These are phyloP conservation scores for Friedmanniomyces simplex DNA, from an alignment of 495 filamentous ascomycete genomes.

Conservation along the genomic window DNA sequence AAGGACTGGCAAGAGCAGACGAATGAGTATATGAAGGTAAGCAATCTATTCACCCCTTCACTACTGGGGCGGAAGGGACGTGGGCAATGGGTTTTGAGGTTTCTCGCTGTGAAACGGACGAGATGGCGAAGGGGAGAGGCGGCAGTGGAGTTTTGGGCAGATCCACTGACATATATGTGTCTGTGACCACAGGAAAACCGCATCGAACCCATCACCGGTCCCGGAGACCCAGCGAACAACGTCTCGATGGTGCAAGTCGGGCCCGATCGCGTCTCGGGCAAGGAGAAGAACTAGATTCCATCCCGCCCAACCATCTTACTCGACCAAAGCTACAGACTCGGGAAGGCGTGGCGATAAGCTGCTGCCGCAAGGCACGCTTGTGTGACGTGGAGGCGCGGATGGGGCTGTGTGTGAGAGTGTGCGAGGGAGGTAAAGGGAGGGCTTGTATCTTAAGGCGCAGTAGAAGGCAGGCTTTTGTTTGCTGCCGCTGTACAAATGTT, in stretches of 20 bases:
- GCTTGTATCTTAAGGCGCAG: background rate
- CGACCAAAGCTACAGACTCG: background rate
- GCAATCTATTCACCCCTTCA: no score
- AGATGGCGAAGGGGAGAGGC: no score
- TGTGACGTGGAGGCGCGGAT: background rate
- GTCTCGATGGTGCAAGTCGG: slow-evolving; percentile 74
- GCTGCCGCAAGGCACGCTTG: slow-evolving; percentile 2
- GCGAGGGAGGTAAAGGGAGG: background rate
- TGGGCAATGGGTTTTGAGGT: no score
- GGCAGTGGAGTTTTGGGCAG: no score
- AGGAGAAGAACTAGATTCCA: background rate
- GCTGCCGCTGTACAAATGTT: background rate
- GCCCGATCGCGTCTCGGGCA: background rate
- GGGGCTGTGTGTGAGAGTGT: background rate
- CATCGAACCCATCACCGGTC: slow-evolving; percentile 80
- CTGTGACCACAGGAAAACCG: slow-evolving; percentile 54
- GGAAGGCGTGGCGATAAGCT: background rate
- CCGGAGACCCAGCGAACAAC: slow-evolving; percentile 67
- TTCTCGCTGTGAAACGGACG: no score
- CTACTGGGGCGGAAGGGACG: no score
- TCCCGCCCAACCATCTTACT: no score
- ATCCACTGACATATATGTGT: background rate
- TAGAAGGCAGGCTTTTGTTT: background rate
- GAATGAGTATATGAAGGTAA: slow-evolving; percentile 84
- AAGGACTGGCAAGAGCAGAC: slow-evolving; percentile 88